Conservation (phyloP, 2,329 filamentous ascomycete genomes). For the Graphiopsis chlorocephala region DNA sequence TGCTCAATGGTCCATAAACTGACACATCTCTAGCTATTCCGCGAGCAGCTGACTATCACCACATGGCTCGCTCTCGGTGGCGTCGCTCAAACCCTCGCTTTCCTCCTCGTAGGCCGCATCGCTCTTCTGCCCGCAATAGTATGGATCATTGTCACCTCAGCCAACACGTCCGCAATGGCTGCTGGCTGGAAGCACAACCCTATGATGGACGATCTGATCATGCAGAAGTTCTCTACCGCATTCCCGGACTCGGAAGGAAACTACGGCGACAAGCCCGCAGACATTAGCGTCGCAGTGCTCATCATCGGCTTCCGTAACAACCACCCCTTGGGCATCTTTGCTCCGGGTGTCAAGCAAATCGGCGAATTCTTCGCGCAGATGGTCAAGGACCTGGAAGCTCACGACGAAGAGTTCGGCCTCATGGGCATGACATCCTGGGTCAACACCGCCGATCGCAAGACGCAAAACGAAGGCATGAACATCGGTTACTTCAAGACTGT, state of each 20-base stretch:
- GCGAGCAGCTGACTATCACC: constrained; percentile 39
- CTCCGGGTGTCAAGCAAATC: constrained; percentile 45
- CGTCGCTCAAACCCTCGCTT: constrained; percentile 37
- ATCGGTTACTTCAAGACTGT: constrained; percentile 53
- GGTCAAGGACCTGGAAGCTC: constrained; percentile 32
- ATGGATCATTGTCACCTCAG: constrained; percentile 35
- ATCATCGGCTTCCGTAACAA: constrained; percentile 37
- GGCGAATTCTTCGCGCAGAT: constrained; percentile 41
- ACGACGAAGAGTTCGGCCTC: constrained; percentile 48
- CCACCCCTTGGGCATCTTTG: constrained; percentile 48
- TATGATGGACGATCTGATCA: constrained; percentile 37
- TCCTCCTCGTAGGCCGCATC: constrained; percentile 35
- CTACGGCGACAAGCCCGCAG: constrained; percentile 32
- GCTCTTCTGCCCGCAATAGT: constrained; percentile 36
- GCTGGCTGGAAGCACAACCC: constrained; percentile 37
- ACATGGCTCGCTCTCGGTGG: constrained; percentile 44
- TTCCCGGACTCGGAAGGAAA: constrained; percentile 37
- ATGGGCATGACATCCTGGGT: constrained; percentile 45
- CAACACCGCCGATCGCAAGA: constrained; percentile 36
- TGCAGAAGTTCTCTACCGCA: constrained; percentile 38
- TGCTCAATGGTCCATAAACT: neutral
- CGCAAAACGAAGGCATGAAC: constrained; percentile 41
- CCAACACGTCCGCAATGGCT: constrained; percentile 36
- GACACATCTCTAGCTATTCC: constrained; percentile 27
- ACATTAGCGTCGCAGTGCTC: constrained; percentile 37